Base-by-base conservation (phyloP, 805 yeast genomes). In the Maudiozyma pseudohumilis region DNA sequence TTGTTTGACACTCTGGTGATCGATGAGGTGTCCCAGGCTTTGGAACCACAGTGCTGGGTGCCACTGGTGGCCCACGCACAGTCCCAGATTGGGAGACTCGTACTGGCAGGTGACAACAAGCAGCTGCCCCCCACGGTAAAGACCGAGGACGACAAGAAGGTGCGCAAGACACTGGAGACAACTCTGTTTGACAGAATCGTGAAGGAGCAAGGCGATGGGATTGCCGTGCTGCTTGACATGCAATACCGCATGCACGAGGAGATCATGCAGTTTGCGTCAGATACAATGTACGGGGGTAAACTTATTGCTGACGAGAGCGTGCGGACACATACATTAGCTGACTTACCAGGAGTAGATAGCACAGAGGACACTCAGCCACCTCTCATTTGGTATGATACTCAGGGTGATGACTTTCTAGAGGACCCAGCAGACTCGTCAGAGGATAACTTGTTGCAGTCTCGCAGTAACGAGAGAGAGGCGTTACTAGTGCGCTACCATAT, bases 11-110 rank as follows among this genome's bases (percentile, higher is more conserved):
- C 94, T 0, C 66, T 89, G 23, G 82, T 92, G 10, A 88, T 89
- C 25, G 98, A 89, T 60, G 98, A 89, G 59, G 96, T 89, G 0
- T 86, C 96, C 0, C 98, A 89, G 57, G 72, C 96, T 9, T 61
- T 89, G 38, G 96, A 89, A 52, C 95, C 96, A 1, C 95, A 89
- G 47, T 87, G 96, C 51, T 88, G 96, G 96, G 87, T 89, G 18
- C 96, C 98, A 1, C 43, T 92, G 6, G 66, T 86, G 3, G 70
- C 72, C 27, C 89, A 83, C 49, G 60, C 69, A 11, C 69, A 75
- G 7, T 63, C 68, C 17, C 42, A 56, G 29, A 57, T 74, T 29
- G 66, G 68, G 25, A 69, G 77, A 38, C 56, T 89, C 18, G 73
- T 89, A 1, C 69, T 89, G 18, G 96, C 97, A 0, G 98, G 98